A percentile compares a stretch with the other conserved stretches of the same genome.
Evolutionary conservation across 2,329 filamentous ascomycete species (phyloP).

Genomic region (Sclerotiophoma versabilis): DNA sequence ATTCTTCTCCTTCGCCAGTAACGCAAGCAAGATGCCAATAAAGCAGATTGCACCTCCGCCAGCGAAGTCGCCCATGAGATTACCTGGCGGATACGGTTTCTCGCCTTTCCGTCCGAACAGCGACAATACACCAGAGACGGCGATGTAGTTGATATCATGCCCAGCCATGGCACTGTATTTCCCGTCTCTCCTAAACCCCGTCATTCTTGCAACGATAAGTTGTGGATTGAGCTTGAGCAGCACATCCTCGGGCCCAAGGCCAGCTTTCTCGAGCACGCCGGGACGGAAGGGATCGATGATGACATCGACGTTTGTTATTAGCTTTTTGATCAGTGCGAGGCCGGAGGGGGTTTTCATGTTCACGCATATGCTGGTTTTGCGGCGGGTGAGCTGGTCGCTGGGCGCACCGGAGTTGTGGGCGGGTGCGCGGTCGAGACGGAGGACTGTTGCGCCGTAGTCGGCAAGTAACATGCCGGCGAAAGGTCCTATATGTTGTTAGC

Average conservation of each 20-base stretch:
- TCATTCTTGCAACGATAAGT: conserved; percentile 84
- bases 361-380: conserved; percentile 80
- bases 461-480: conserved; percentile 85
- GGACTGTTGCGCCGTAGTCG: conserved; percentile 83
- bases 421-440: conserved; percentile 77
- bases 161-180: conserved; percentile 88
- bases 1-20: conserved; percentile 69
- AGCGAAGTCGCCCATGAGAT: conserved; percentile 89
- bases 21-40: conserved; percentile 80
- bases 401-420: conserved; percentile 60
- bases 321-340: conserved; percentile 68
- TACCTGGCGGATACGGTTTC: conserved; percentile 79
- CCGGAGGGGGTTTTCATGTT: conserved; percentile 76
- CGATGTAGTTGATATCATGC: conserved; percentile 96
- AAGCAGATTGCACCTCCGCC: conserved; percentile 86
- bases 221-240: conserved; percentile 73
- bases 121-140: conserved; percentile 79
- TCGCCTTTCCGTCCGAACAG: conserved; percentile 75
- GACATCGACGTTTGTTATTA: conserved; percentile 73
- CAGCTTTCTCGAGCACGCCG: conserved; percentile 84
- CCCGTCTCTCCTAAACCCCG: conserved; percentile 87
- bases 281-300: conserved; percentile 94
- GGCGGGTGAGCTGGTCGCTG: conserved; percentile 76
- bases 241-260: conserved; percentile 72
- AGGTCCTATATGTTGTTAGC: conserved; percentile 64